A percentile compares a stretch with the other conserved stretches of the same genome.
Conservation (phyloP, 352 stramenopile genomes). For the Phytophthora sp. region DNA sequence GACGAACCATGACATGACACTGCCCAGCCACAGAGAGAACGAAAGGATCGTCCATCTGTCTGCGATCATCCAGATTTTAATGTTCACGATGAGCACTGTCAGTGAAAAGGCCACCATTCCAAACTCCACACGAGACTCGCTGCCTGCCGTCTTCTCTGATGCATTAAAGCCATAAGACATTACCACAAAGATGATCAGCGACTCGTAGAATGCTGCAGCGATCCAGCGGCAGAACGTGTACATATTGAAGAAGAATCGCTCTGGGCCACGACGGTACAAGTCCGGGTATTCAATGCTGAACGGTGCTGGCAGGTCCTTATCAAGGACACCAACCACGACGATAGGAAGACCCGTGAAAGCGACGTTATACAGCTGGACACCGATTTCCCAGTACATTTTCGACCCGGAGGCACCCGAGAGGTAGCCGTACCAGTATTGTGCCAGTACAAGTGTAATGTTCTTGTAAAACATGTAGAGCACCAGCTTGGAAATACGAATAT, state of each 20-base stretch:
- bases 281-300: conserved; percentile 81
- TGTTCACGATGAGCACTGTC: conserved; percentile 93
- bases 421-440: conserved; percentile 92
- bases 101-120: conserved; percentile 91
- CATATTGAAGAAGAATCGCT: conserved; percentile 81
- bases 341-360: conserved; percentile 94
- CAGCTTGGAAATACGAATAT: conserved; percentile 91
- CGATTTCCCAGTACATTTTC: conserved; percentile 87
- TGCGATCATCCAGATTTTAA: conserved; percentile 92
- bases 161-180: conserved; percentile 83
- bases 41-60: conserved; percentile 79
- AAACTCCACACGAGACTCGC: conserved; percentile 81
- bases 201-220: conserved; percentile 77
- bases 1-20: conserved; percentile 74
- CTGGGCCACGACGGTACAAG: conserved; percentile 73
- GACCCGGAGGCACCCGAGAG: conserved; percentile 93
- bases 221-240: conserved; percentile 85
- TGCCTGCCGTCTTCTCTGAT: conserved; percentile 56
- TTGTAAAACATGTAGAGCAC: conserved; percentile 96
- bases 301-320: conserved; percentile 81
- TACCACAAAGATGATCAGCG: conserved; percentile 80
- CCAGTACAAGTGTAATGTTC: conserved; percentile 92
- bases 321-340: conserved; percentile 79
- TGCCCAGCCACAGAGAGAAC: conserved; percentile 61
- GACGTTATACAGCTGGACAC: conserved; percentile 94